phyloP scores from a whole-genome alignment of 1,284 basidiomycete genomes.

The Cronartium ribicola region DNA sequence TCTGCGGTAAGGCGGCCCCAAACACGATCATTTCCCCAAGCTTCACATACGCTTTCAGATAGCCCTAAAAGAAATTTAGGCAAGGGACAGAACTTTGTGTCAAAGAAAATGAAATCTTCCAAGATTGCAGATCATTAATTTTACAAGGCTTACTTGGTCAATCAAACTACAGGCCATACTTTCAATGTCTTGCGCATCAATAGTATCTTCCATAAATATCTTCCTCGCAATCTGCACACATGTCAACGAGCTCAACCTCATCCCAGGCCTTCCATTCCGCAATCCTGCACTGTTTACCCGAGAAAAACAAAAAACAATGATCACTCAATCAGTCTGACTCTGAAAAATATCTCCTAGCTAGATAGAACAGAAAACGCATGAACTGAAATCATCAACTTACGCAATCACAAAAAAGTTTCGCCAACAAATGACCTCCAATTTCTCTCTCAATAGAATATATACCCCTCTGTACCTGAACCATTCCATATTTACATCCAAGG shows the following conservation, averaged over 20 bases:
- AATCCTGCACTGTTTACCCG: slow-evolving; percentile 43
- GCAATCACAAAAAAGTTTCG: slow-evolving; percentile 52
- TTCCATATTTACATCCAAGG: slow-evolving; percentile 49
- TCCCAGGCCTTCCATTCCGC: slow-evolving; percentile 42
- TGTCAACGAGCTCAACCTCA: slow-evolving; percentile 50
- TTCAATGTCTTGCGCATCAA: slow-evolving; percentile 53
- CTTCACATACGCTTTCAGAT: slow-evolving; percentile 34
- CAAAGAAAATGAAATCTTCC: not conserved
- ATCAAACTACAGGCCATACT: slow-evolving; percentile 52
- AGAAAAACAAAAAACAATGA: slow-evolving; percentile 12
- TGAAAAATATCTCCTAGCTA: not conserved
- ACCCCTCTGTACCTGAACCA: slow-evolving; percentile 51
- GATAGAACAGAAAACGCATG: not conserved
- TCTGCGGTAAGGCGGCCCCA: slow-evolving; percentile 21
- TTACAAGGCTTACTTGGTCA: slow-evolving; percentile 49
- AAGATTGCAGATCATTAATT: not conserved
- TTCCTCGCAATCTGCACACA: slow-evolving; percentile 49
- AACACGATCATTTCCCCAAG: slow-evolving; percentile 39
- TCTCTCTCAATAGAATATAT: slow-evolving; percentile 52
- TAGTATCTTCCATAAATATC: slow-evolving; percentile 49
- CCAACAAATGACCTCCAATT: slow-evolving; percentile 53
- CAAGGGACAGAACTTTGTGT: not conserved
- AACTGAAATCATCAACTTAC: slow-evolving; percentile 45
- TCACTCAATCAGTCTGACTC: not conserved
- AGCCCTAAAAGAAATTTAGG: slow-evolving; percentile 13